These are phyloP conservation scores for Draba incana DNA, from an alignment of 345 rosid species.

Conservation along the genomic window DNA sequence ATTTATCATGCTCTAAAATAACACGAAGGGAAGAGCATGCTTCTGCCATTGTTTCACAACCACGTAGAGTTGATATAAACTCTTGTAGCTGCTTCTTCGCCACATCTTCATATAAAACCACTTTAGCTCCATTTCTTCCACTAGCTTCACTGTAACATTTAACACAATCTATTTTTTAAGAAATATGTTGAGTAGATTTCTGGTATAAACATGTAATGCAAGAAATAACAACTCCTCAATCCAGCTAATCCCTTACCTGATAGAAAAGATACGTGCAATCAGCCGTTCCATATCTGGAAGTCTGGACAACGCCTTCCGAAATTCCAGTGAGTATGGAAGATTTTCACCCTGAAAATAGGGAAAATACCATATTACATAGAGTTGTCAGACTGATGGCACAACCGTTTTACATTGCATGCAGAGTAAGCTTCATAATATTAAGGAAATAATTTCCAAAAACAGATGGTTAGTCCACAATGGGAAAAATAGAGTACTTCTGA, in stretches of 20 bases:
- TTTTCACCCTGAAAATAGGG: conserved; percentile 66
- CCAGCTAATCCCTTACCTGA: conserved; percentile 57
- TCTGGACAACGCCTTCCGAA: conserved; percentile 70
- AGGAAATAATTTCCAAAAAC: conserved; percentile 5
- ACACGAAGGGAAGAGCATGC: conserved; percentile 77
- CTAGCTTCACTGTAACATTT: conserved; percentile 68
- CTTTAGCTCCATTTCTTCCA: conserved; percentile 91
- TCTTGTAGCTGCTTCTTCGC: conserved; percentile 89
- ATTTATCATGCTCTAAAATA: conserved; percentile 65
- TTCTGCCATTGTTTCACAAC: conserved; percentile 77
- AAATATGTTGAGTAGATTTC: conserved; percentile 14
- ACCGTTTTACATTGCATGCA: conserved; percentile 27
- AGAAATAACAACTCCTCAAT: conserved; percentile 19
- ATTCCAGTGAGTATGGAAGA: conserved; percentile 64
- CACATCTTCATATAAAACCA: conserved; percentile 86
- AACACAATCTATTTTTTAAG: conserved; percentile 17
- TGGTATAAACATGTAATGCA: conserved; percentile 16
- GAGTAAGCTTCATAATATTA: conserved; percentile 24
- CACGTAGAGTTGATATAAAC: conserved; percentile 79
- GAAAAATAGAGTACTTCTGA: no score
- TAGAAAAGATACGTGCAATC: conserved; percentile 75
- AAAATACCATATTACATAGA: conserved; percentile 29
- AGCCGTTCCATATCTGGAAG: conserved; percentile 97
- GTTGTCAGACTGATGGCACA: conserved; percentile 25
- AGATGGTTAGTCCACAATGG: neutral